Conservation (phyloP, 1,284 basidiomycete genomes). For the Melampsora americana region DNA sequence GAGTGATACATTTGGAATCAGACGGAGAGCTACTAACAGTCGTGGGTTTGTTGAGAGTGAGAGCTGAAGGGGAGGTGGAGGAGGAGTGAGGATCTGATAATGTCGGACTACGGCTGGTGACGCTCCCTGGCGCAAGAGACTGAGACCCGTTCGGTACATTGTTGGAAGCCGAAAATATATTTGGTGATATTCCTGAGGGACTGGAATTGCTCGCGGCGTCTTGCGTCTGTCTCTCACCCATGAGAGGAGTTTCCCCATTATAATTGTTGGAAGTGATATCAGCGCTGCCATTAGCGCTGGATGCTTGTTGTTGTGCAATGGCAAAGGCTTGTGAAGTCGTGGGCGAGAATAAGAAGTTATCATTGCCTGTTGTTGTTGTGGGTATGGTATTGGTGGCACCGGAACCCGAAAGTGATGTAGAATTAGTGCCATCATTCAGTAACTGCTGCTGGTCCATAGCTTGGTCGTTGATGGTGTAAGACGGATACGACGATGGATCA, state of each 20-base stretch:
- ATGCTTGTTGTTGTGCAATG: constrained; percentile 18
- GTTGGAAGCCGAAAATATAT: too few species aligned
- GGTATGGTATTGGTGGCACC: neutral
- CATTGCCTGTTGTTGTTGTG: neutral
- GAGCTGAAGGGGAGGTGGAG: neutral
- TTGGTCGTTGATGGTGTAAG: neutral
- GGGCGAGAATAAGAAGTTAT: constrained; percentile 26
- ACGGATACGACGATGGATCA: neutral
- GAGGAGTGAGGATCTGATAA: neutral
- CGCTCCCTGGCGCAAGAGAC: neutral
- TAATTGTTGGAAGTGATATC: neutral
- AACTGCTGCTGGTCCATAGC: neutral
- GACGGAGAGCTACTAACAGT: too few species aligned
- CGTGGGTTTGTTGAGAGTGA: neutral
- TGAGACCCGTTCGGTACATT: neutral
- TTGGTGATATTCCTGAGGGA: neutral
- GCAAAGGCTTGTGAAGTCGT: constrained; percentile 18
- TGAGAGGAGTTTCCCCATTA: neutral
- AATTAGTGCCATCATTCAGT: neutral
- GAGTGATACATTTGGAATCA: neutral
- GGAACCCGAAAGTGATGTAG: neutral
- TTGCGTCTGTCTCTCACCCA: too few species aligned
- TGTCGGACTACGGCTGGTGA: neutral
- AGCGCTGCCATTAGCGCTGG: neutral
- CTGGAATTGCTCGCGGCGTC: neutral